Percentiles rank a stretch among this genome's conserved stretches.
These are phyloP conservation scores for Lactarius sp. DNA, from an alignment of 768 basidiomycete species.

Conservation along the genomic window DNA sequence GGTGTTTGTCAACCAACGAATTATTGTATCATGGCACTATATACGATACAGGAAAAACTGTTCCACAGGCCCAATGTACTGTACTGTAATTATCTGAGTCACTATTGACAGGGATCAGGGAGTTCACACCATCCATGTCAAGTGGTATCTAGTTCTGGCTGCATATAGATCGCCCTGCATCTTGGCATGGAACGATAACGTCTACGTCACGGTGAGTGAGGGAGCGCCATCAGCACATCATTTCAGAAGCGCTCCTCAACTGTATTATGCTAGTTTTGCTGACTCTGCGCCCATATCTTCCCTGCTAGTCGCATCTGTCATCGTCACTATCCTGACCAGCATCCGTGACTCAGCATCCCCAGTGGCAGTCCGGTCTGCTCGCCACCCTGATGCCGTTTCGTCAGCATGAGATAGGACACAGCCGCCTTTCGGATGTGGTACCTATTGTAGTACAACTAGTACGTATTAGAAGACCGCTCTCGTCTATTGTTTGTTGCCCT, in stretches of 20 bases:
- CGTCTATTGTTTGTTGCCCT: not conserved
- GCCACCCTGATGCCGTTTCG: not conserved
- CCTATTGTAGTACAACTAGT: slow-evolving; percentile 4
- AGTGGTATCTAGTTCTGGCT: slow-evolving; percentile 6
- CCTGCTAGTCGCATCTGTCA: no score
- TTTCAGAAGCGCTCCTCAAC: not conserved
- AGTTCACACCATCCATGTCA: not conserved
- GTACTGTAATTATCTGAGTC: no score
- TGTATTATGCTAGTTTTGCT: not conserved
- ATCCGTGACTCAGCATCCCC: no score
- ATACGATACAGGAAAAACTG: not conserved
- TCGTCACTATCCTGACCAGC: no score
- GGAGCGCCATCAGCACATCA: not conserved
- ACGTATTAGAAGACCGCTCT: not conserved
- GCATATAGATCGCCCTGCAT: slow-evolving; percentile 7
- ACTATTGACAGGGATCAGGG: not conserved
- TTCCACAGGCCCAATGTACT: not conserved
- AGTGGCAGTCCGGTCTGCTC: no score
- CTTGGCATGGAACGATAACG: not conserved
- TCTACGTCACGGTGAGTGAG: not conserved
- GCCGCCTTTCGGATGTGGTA: slow-evolving; percentile 1
- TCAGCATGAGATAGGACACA: no score
- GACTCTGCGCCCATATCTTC: not conserved
- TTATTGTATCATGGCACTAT: not conserved
- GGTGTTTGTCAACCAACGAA: not conserved